Conservation (phyloP, 441 rosid genomes). For the Syzygium malaccense region DNA sequence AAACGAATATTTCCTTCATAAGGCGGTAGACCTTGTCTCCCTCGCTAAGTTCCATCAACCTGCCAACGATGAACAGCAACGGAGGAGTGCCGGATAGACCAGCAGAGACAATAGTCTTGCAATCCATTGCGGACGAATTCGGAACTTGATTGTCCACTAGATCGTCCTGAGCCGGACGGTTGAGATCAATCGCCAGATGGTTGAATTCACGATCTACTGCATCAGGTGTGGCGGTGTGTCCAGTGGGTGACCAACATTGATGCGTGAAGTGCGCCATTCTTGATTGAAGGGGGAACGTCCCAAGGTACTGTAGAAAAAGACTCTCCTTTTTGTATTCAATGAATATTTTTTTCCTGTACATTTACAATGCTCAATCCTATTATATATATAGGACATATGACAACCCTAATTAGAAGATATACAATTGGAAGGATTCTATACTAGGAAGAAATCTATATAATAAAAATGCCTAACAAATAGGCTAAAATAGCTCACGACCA, state of each 20-base stretch:
- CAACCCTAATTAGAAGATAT: too few species aligned
- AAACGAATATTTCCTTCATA: constrained; percentile 33
- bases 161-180: not conserved
- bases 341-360: too few species aligned
- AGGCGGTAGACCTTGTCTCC: constrained; percentile 44
- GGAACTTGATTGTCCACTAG: not conserved
- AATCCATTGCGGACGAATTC: constrained; percentile 21
- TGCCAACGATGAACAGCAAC: not conserved
- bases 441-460: too few species aligned
- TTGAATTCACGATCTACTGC: not conserved
- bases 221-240: not conserved
- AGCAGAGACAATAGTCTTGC: constrained; percentile 35
- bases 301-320: not conserved
- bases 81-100: not conserved
- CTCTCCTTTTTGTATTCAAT: too few species aligned
- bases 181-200: not conserved
- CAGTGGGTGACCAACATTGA: not conserved
- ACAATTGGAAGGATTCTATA: too few species aligned
- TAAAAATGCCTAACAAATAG: too few species aligned
- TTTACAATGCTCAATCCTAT: too few species aligned
- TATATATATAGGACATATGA: too few species aligned
- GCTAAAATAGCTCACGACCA: too few species aligned
- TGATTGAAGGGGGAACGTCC: not conserved
- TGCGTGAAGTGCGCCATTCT: not conserved
- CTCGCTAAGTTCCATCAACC: constrained; percentile 28